Evolutionary conservation across 768 basidiomycete genomes (phyloP), one percentile per base, ranked within the genome.

Genomic region (Pulveroboletus sp.): DNA sequence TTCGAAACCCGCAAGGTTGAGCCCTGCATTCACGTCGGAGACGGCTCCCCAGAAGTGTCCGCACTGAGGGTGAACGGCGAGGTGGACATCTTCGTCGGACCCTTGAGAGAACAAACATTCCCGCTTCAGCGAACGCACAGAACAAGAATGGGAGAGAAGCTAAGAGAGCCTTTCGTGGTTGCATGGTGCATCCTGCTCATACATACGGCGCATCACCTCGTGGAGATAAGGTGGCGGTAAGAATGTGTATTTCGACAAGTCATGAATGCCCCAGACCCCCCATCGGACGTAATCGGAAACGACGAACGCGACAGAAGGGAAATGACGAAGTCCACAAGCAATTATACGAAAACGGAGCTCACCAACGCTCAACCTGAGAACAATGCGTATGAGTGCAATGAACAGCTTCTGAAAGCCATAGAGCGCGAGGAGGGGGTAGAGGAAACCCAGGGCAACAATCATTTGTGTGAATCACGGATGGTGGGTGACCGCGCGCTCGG

Each of bases 11-110:
- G 51, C 26, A 14, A 75, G 63, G 39, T 61, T 30, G 11, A 82
- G 56, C 0, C 80, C 80, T 0, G 75, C 76, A 39, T 78, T 81
- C 14, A 78, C 68, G 50, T 80, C 75, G 2, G 76, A 66, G 5
- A 70, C 64, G 4, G 56, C 68, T 2, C 75, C 76, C 44, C 53
- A 56, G 1, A 79, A 58, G 3, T 62, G 53, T 4, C 76, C 78
- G 26, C 79, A 81, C 1, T 55, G 55, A 7, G 78, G 78, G 17
- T 61, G 59, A 4, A 81, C 69, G 15, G 76, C 78, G 17, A 81
- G 75, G 41, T 72, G 72, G 13, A 79, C 40, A 0, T 50, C 39
- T 17, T 52, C 53, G 18, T 59, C 39, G 13, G 50, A 35, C 17
- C 36, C 61, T 69, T 56, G 51, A 48, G 43, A 32, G 18, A 27